Evolutionary conservation across 2,329 filamentous ascomycete species (phyloP).

Genomic region (Chrysosporium keratinophilum): DNA sequence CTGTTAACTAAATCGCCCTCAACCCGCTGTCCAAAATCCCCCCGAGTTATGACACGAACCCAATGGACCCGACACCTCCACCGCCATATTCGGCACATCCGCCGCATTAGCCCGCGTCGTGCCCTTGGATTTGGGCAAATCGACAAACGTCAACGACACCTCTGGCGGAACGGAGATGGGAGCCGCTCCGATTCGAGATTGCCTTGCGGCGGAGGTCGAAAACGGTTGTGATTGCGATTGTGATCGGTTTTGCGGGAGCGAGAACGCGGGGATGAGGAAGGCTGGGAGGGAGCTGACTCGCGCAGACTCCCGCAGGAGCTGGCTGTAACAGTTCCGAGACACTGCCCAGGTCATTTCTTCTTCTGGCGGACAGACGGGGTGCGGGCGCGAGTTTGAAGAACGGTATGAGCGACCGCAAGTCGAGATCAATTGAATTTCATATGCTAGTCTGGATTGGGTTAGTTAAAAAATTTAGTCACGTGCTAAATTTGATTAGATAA

Average conservation of each 20-base stretch:
- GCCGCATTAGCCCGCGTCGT: conserved; percentile 51
- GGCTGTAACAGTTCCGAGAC: conserved; percentile 50
- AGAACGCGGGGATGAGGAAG: conserved; percentile 65
- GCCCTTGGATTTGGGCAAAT: conserved; percentile 48
- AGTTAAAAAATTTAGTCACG: background rate
- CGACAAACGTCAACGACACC: conserved; percentile 61
- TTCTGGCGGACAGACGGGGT: no score
- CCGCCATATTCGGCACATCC: conserved; percentile 51
- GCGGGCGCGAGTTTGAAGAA: conserved; percentile 20
- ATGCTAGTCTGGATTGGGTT: background rate
- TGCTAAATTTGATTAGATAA: background rate
- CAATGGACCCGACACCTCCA: conserved; percentile 70
- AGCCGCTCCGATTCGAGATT: conserved; percentile 77
- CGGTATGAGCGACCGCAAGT: background rate
- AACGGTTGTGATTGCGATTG: conserved; percentile 46
- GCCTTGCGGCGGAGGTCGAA: conserved; percentile 55
- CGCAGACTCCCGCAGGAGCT: conserved; percentile 42
- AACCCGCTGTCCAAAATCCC: background rate
- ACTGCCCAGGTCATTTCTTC: conserved; percentile 60
- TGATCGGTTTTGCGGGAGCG: conserved; percentile 22
- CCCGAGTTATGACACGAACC: conserved; percentile 41
- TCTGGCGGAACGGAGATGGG: conserved; percentile 71
- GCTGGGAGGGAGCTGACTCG: conserved; percentile 50
- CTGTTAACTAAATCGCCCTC: conserved; percentile 16
- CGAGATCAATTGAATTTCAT: conserved; percentile 8